Percentiles rank a stretch among this genome's conserved stretches.
Conservation (phyloP, 2,329 filamentous ascomycete species). For the Xylaria arbuscula region DNA sequence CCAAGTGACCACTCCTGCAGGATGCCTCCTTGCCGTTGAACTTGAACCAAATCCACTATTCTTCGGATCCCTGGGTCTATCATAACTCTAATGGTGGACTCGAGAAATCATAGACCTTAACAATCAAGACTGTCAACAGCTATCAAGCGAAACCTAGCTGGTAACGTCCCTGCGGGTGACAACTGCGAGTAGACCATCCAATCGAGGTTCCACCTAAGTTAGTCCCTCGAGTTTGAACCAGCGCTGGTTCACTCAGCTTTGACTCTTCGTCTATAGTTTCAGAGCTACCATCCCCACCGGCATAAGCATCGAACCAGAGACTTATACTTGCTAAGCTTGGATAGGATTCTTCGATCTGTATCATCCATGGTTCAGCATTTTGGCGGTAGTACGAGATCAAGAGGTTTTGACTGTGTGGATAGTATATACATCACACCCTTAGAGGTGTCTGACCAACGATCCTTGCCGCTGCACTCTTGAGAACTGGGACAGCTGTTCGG, state of each 20-base stretch:
- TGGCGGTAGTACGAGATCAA: constrained; percentile 41
- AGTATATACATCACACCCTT: constrained; percentile 41
- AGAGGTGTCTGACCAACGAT: constrained; percentile 41
- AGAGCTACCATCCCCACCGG: constrained; percentile 15
- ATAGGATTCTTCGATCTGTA: constrained; percentile 24
- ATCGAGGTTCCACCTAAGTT: constrained; percentile 23
- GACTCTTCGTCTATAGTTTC: constrained; percentile 24
- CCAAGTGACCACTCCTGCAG: constrained; percentile 22
- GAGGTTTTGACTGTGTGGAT: constrained; percentile 42
- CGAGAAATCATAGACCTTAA: constrained; percentile 27
- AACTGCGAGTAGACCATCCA: constrained; percentile 21
- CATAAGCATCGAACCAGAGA: constrained; percentile 22
- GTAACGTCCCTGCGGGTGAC: constrained; percentile 26
- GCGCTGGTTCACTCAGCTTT: constrained; percentile 16
- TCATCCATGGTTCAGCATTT: constrained; percentile 38
- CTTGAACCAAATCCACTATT: constrained; percentile 14
- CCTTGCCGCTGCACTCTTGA: constrained; percentile 44
- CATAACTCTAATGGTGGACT: constrained; percentile 30
- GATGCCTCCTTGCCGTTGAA: constrained; percentile 17
- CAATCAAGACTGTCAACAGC: constrained; percentile 22
- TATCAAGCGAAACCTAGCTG: constrained; percentile 19
- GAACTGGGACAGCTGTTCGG: constrained; percentile 42
- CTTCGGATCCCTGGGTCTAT: constrained; percentile 27
- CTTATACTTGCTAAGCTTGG: constrained; percentile 21
- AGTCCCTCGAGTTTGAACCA: constrained; percentile 22